Percentiles rank a stretch among this genome's conserved stretches.
These are phyloP conservation scores for Fraxinus greggii DNA, from an alignment of 305 asterid species.

Conservation along the genomic window DNA sequence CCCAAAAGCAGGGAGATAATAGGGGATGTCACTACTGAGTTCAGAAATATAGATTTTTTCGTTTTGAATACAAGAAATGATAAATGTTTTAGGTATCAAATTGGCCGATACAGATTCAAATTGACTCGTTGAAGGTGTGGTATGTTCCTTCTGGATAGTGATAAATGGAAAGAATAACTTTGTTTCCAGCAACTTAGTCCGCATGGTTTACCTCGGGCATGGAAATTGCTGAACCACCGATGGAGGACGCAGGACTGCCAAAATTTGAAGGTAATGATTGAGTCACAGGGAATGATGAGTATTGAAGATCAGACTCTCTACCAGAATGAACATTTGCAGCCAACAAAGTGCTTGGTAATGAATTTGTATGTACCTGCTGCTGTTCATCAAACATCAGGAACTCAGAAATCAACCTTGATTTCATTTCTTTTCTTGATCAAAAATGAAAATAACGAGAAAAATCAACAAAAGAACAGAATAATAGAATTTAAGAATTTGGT, in stretches of 20 bases:
- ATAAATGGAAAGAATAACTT: not conserved
- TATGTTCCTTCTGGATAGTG: not conserved
- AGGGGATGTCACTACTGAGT: not conserved
- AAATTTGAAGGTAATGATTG: conserved; percentile 62
- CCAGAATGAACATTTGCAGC: conserved; percentile 58
- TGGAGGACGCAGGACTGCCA: conserved; percentile 53
- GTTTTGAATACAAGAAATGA: not conserved
- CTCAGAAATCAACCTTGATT: conserved; percentile 7
- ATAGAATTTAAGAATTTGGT: not conserved
- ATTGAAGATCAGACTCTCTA: conserved; percentile 77
- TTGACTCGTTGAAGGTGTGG: not conserved
- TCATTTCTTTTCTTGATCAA: not conserved
- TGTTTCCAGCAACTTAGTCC: conserved; percentile 13
- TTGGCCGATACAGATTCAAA: conserved; percentile 1
- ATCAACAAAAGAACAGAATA: not conserved
- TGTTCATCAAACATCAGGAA: conserved; percentile 22
- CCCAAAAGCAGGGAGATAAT: not conserved
- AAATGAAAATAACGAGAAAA: not conserved
- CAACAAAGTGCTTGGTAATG: conserved; percentile 57
- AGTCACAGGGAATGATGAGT: conserved; percentile 59
- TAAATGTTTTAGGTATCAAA: not conserved
- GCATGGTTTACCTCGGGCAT: conserved; percentile 66
- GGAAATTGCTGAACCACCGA: conserved; percentile 63
- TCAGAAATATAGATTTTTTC: not conserved
- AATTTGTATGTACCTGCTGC: conserved; percentile 68